Conservation (phyloP, 441 rosid species). For the Populus trichocarpa region DNA sequence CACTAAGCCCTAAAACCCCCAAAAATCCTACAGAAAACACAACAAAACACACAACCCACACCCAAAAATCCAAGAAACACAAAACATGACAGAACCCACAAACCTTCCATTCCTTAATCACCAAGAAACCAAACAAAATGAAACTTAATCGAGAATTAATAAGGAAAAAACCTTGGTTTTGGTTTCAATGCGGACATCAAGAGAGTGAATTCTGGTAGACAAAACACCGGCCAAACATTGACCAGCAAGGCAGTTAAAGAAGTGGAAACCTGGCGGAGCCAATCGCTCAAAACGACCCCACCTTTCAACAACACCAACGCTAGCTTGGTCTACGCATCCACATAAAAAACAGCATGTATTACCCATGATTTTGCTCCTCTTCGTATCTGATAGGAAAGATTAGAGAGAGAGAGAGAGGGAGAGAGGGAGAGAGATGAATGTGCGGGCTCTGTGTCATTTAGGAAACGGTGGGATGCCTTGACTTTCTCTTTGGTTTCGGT, state of each 20-base stretch:
- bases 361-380: constrained; percentile 42
- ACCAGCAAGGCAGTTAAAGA: constrained; percentile 66
- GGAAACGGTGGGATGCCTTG: not conserved
- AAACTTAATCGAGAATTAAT: not conserved
- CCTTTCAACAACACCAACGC: constrained; percentile 72
- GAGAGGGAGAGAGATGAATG: too few species aligned
- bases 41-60: not conserved
- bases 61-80: not conserved
- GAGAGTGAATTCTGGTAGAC: constrained; percentile 82
- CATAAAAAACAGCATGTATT: constrained; percentile 44
- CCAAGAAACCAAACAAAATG: not conserved
- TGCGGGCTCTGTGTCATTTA: not conserved
- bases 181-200: constrained; percentile 91
- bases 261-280: constrained; percentile 81
- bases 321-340: constrained; percentile 87
- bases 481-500: not conserved
- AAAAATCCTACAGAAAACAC: not conserved
- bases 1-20: not conserved
- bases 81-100: not conserved
- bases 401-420: not conserved
- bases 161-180: constrained; percentile 66
- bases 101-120: not conserved
- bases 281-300: constrained; percentile 92
- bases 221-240: constrained; percentile 84
- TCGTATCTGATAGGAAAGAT: not conserved